Evolutionary conservation across 2,329 filamentous ascomycete genomes (phyloP).

Genomic region (Fusarium robinianum): DNA sequence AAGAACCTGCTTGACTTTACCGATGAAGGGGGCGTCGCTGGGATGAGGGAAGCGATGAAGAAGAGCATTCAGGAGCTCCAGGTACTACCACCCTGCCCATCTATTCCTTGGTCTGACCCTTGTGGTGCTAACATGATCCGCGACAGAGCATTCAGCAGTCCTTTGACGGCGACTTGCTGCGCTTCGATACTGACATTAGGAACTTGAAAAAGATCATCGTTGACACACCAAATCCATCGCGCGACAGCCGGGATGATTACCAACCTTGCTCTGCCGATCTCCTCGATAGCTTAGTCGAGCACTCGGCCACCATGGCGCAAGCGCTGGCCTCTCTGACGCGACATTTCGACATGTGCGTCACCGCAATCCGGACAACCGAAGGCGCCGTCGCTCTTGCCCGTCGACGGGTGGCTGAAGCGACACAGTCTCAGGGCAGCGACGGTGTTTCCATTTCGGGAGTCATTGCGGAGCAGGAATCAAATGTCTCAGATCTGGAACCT

Average conservation of each 20-base stretch:
- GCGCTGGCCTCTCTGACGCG: constrained; percentile 78
- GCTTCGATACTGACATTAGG: constrained; percentile 76
- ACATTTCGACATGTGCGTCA: constrained; percentile 93
- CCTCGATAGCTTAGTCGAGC: constrained; percentile 67
- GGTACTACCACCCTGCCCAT: constrained; percentile 44
- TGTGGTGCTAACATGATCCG: background rate
- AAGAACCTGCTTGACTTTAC: constrained; percentile 76
- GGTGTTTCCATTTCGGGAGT: constrained; percentile 68
- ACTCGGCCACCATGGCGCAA: constrained; percentile 82
- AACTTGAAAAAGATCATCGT: constrained; percentile 63
- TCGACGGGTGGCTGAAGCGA: constrained; percentile 68
- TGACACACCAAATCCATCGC: constrained; percentile 43
- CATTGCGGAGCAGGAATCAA: constrained; percentile 61
- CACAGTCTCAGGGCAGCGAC: constrained; percentile 51
- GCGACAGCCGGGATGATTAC: constrained; percentile 41
- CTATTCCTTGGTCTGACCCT: no score
- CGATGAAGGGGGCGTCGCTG: constrained; percentile 70
- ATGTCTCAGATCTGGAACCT: constrained; percentile 62
- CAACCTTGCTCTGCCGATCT: constrained; percentile 54
- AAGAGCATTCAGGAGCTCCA: constrained; percentile 72
- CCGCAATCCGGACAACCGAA: constrained; percentile 87
- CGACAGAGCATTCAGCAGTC: constrained; percentile 64
- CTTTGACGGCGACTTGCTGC: constrained; percentile 75
- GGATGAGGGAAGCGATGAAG: constrained; percentile 68
- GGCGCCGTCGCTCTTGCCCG: constrained; percentile 72